Evolutionary conservation across 2,329 filamentous ascomycete genomes (phyloP), one percentile per base, ranked within the genome.

Genomic region (Xylariaceae sp.): DNA sequence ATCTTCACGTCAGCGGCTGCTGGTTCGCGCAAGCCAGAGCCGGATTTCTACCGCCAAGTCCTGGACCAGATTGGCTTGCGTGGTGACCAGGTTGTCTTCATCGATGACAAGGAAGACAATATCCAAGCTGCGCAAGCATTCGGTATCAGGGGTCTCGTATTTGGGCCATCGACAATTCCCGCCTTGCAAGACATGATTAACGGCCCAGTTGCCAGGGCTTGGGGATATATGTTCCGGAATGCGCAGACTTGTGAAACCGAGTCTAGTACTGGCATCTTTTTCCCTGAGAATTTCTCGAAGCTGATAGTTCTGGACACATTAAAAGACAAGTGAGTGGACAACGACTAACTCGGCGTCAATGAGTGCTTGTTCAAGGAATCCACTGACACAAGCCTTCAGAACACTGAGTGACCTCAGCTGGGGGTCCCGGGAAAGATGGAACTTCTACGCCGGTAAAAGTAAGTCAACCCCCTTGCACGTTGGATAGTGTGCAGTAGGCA

Each of bases 11-110:
- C 73, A 1, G 69, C 65, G 30, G 62, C 65, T 1, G 66, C 67
- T 18, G 72, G 73, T 17, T 71, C 70, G 65, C 66, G 71, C 13
- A 76, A 76, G 62, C 73, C 73, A 10, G 69, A 73, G 18, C 59
- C 66, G 3, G 57, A 60, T 2, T 76, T 73, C 63, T 75, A 72
- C 62, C 57, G 59, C 10, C 60, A 71, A 50, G 71, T 74, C 5
- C 63, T 75, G 9, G 45, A 68, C 1, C 57, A 65, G 0, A 66
- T 69, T 13, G 53, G 37, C 2, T 34, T 59, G 34, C 7, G 15
- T 13, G 47, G 57, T 8, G 50, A 55, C 51, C 54, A 59, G 41
- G 51, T 55, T 11, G 30, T 56, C 51, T 62, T 62, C 48, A 55
- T 62, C 50, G 60, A 62, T n/a, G 57, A 62, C 52, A 62, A 62